phyloP scores from a whole-genome alignment of 2,329 filamentous ascomycete species.

The Colletotrichum abscissum region DNA sequence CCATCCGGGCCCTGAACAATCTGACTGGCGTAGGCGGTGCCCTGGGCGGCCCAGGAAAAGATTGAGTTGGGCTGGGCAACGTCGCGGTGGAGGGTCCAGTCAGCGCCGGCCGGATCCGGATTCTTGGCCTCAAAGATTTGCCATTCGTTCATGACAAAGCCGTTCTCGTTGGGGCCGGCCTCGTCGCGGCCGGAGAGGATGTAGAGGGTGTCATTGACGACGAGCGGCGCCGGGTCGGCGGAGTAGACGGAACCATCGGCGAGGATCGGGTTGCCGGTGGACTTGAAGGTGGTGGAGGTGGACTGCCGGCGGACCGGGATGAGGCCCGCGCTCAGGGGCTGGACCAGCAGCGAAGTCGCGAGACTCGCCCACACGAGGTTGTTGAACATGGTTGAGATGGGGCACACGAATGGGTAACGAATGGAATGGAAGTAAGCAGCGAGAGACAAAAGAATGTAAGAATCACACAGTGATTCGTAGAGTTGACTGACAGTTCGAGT shows the following conservation, averaged over 20 bases:
- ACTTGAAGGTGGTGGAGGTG: constrained; percentile 40
- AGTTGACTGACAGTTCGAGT: not conserved
- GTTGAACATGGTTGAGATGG: constrained; percentile 11
- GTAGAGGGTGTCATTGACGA: constrained; percentile 49
- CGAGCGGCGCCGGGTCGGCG: constrained; percentile 51
- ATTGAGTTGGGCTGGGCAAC: constrained; percentile 45
- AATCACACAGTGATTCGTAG: not conserved
- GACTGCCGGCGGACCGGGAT: constrained; percentile 27
- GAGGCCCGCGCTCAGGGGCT: constrained; percentile 15
- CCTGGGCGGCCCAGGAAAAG: constrained; percentile 48
- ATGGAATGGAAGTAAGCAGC: not conserved
- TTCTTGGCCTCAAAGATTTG: constrained; percentile 45
- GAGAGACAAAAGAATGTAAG: not conserved
- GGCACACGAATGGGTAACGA: not conserved
- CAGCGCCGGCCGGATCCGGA: constrained; percentile 43
- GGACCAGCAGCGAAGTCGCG: constrained; percentile 20
- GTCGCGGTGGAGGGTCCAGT: constrained; percentile 47
- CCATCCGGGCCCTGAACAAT: constrained; percentile 47
- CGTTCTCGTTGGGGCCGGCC: constrained; percentile 42
- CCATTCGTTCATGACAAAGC: constrained; percentile 52
- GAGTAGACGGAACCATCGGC: constrained; percentile 51
- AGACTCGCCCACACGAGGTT: constrained; percentile 17
- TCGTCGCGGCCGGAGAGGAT: constrained; percentile 49
- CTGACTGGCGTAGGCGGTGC: constrained; percentile 49
- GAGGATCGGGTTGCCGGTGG: constrained; percentile 49